These are phyloP conservation scores for Elaeis guineensis DNA, from an alignment of 176 grass and related monocot species.

Conservation along the genomic window DNA sequence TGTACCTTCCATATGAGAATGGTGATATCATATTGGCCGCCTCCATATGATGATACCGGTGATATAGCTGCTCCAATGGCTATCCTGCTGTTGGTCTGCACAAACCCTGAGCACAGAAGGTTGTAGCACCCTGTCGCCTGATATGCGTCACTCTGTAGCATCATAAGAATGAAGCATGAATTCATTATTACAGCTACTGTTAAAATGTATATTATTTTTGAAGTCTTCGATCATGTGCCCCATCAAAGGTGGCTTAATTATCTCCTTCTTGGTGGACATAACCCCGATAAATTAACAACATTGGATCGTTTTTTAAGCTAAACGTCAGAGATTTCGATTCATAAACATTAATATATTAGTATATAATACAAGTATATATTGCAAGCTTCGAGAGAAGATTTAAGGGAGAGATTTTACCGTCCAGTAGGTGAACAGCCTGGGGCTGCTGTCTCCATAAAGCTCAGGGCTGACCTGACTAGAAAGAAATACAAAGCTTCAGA, in stretches of 20 bases:
- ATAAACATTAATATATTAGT: too few relatives aligned
- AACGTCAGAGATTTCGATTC: too few relatives aligned
- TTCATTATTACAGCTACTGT: too few relatives aligned
- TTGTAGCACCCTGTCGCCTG: constrained; percentile 20
- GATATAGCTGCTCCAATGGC: neutral
- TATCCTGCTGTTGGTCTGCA: constrained; percentile 7
- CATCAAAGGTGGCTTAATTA: too few relatives aligned
- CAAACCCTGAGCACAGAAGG: constrained; percentile 15
- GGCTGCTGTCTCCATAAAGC: constrained; percentile 89
- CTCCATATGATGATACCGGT: neutral
- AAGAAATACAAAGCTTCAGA: constrained; percentile 71
- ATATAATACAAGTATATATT: too few relatives aligned
- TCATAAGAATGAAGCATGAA: neutral
- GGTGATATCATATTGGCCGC: constrained; percentile 2
- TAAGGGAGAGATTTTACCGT: constrained; percentile 41
- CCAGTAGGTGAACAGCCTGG: constrained; percentile 94
- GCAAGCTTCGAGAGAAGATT: neutral
- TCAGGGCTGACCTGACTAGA: constrained; percentile 99
- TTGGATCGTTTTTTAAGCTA: too few relatives aligned
- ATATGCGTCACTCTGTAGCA: constrained; percentile 9
- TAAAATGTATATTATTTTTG: too few relatives aligned
- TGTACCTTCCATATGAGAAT: constrained; percentile 14
- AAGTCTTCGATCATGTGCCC: too few relatives aligned
- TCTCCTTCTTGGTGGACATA: too few relatives aligned
- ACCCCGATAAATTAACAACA: too few relatives aligned